A percentile compares a stretch with the other conserved stretches of the same genome.
phyloP scores from a whole-genome alignment of 768 basidiomycete species.

The Russula compacta region DNA sequence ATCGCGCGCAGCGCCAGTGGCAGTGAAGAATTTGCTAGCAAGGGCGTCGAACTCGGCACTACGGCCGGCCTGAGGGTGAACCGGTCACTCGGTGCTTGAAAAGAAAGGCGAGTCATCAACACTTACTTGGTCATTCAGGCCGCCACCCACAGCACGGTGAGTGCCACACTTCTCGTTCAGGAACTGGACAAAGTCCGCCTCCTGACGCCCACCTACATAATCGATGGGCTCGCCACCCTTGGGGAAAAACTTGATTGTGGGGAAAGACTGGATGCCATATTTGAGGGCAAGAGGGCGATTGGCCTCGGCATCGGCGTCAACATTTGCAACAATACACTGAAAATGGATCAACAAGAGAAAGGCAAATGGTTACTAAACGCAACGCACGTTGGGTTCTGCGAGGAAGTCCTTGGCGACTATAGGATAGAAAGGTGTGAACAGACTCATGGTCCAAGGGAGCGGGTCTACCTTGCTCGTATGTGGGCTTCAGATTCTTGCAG shows the following conservation, averaged over 20 bases:
- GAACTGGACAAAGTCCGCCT: conserved; percentile 67
- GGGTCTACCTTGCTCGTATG: conserved; percentile 64
- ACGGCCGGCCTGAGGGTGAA: conserved; percentile 61
- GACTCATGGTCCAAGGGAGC: not conserved
- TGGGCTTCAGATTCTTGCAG: conserved; percentile 86
- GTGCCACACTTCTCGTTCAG: conserved; percentile 86
- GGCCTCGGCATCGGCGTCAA: conserved; percentile 78
- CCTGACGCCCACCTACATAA: conserved; percentile 65
- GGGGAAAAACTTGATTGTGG: conserved; percentile 94
- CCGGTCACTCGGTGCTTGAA: not conserved
- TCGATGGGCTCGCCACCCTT: conserved; percentile 47
- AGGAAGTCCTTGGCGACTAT: conserved; percentile 72
- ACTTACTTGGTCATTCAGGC: conserved; percentile 55
- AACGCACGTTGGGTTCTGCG: conserved; percentile 59
- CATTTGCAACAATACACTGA: conserved; percentile 83
- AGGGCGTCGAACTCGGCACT: conserved; percentile 66
- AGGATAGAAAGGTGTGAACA: not conserved
- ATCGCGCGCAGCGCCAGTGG: conserved; percentile 45
- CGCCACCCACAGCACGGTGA: conserved; percentile 72
- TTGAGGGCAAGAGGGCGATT: conserved; percentile 63
- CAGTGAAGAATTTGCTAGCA: conserved; percentile 65
- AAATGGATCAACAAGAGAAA: conserved; percentile 7
- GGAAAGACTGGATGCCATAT: conserved; percentile 75
- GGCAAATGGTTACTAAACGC: not conserved
- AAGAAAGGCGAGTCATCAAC: not conserved